Evolutionary conservation across 805 yeast species (phyloP).

Genomic region (Clavispora phyllophila): DNA sequence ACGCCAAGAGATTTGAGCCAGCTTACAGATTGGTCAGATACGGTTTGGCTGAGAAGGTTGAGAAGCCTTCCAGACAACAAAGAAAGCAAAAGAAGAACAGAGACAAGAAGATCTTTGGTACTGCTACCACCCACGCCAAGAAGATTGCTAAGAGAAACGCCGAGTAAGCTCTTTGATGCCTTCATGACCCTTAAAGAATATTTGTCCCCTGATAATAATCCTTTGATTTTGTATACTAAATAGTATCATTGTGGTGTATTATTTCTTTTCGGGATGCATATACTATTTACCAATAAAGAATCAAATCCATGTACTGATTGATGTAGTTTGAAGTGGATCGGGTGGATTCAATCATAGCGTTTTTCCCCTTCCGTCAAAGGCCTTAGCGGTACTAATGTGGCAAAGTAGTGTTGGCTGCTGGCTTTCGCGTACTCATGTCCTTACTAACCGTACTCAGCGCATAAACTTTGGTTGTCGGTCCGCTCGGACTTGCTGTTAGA

Average conservation of each 20-base stretch:
- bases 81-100: conserved; percentile 99
- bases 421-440: too few relatives aligned
- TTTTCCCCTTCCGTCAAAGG: too few relatives aligned
- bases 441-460: too few relatives aligned
- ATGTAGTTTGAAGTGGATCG: background rate
- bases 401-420: too few relatives aligned
- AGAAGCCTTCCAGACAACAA: conserved; percentile 98
- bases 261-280: conserved; percentile 19
- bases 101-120: conserved; percentile 98
- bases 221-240: conserved; percentile 12
- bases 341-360: too few relatives aligned
- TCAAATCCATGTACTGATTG: conserved; percentile 6
- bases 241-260: conserved; percentile 15
- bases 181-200: conserved; percentile 16
- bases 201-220: conserved; percentile 13
- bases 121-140: conserved; percentile 92
- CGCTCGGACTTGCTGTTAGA: too few relatives aligned
- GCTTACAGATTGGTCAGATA: conserved; percentile 98
- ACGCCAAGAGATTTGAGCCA: conserved; percentile 98
- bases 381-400: too few relatives aligned
- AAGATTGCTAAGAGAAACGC: conserved; percentile 85
- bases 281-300: conserved; percentile 19
- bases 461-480: too few relatives aligned
- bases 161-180: conserved; percentile 46
- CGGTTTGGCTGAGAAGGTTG: conserved; percentile 94